Base-by-base conservation (phyloP, 2,329 filamentous ascomycete species). In the Coniochaeta prunicola region DNA sequence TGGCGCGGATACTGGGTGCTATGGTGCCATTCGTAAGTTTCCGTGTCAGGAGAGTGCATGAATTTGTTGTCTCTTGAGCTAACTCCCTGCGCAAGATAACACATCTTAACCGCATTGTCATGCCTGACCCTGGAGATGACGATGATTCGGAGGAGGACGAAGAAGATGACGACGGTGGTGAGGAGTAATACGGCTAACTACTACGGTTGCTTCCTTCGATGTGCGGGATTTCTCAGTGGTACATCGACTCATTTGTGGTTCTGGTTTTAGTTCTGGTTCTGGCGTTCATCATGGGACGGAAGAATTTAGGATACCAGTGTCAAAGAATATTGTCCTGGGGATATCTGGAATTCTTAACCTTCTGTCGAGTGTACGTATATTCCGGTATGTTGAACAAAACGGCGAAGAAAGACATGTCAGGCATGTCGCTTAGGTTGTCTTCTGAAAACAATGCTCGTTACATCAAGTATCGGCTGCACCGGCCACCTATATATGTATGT, bases 1-100 rank as follows among this genome's bases (percentile, higher is more conserved):
- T 96, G 57, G 77, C 80, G 57, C 78, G 82, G 40, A 74, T 91
- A 24, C 76, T 96, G 63, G 76, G 78, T 33, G 80, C 84, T 57
- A 83, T 96, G 81, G 84, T 85, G 62, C 87, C 87, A 45, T 96
- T 93, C 76, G 91, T 96, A 76, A 88, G 90, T 83, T 21, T 56
- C 28, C 24, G 24, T 31, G 53, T 59, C 21, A 33, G 63, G 59
- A 56, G 62, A 60, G 57, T 64, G 42, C n/a, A n/a, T 58, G 57
- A n/a, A n/a, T n/a, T n/a, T 58, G 34, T 55, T 28, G 40, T 54
- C 28, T 24, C 31, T 56, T 4, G n/a, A 50, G 24, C 42, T 61
- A 48, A 60, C 50, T 10, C 54, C 38, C 48, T 19, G 38, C 34
- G 38, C 63, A 64, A 90, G 87, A 77, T 91, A 57, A 83, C 85